These are phyloP conservation scores for Cutaneotrichosporon curvatum DNA, from an alignment of 1,284 basidiomycete species.

Conservation along the genomic window DNA sequence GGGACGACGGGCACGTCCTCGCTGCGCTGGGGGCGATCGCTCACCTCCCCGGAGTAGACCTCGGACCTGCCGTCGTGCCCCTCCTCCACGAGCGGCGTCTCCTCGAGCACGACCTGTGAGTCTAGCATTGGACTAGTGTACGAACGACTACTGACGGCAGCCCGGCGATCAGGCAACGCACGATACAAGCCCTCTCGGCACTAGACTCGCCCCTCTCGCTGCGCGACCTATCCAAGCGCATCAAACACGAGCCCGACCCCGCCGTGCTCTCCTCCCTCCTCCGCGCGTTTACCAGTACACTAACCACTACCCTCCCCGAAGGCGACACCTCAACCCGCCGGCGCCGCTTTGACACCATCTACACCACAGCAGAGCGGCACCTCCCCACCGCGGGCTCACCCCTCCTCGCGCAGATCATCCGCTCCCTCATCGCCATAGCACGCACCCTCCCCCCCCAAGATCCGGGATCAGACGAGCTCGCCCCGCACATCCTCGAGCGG, in stretches of 20 bases:
- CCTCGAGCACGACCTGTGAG: conserved; percentile 30
- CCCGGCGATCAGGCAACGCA: conserved; percentile 26
- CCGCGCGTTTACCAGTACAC: conserved; percentile 12
- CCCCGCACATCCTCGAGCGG: background rate
- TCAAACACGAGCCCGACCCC: conserved; percentile 21
- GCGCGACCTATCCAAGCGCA: conserved; percentile 3
- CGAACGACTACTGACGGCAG: conserved; percentile 16
- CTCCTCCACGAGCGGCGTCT: conserved; percentile 23
- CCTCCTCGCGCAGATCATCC: conserved; percentile 2
- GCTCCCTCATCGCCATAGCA: conserved; percentile 3
- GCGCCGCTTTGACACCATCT: conserved; percentile 12
- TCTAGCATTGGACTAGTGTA: background rate
- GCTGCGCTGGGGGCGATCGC: conserved; percentile 34
- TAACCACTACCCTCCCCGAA: conserved; percentile 8
- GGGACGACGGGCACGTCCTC: conserved; percentile 21
- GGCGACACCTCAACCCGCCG: conserved; percentile 4
- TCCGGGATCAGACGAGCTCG: background rate
- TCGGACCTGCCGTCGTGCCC: conserved; percentile 38
- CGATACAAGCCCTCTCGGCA: conserved; percentile 22
- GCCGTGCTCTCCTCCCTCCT: conserved; percentile 12
- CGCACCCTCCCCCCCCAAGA: background rate
- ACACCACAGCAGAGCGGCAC: conserved; percentile 4
- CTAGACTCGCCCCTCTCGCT: conserved; percentile 15
- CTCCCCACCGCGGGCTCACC: conserved; percentile 3
- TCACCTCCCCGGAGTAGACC: conserved; percentile 31